Conservation (phyloP, 352 stramenopile genomes). For the Pythium pectinolyticum region DNA sequence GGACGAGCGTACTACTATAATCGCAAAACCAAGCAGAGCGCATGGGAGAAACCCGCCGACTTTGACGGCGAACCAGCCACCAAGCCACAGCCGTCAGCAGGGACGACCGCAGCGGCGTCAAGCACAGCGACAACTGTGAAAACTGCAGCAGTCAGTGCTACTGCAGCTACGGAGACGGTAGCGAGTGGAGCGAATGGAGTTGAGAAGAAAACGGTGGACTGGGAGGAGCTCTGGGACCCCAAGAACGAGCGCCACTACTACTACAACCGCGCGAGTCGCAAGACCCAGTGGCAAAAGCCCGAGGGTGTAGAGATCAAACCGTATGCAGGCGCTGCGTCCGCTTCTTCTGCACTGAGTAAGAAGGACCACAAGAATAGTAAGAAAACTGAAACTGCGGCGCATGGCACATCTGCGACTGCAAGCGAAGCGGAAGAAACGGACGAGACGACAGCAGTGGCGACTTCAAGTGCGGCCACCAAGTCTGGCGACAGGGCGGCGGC, state of each 20-base stretch:
- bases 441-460: conserved; percentile 1
- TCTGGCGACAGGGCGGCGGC: not conserved
- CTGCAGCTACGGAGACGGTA: too few relatives aligned
- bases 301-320: conserved; percentile 77
- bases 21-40: conserved; percentile 82
- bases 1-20: conserved; percentile 89
- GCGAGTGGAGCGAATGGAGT: not conserved
- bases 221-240: conserved; percentile 86
- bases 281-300: conserved; percentile 82
- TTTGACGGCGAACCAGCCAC: conserved; percentile 58
- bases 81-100: conserved; percentile 3
- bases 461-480: not conserved
- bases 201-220: conserved; percentile 36
- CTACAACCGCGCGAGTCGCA: conserved; percentile 77
- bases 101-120: conserved; percentile 17
- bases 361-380: conserved; percentile 29
- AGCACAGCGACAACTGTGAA: conserved; percentile 1
- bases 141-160: too few relatives aligned
- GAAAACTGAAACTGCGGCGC: conserved; percentile 7
- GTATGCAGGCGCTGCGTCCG: conserved; percentile 32
- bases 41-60: conserved; percentile 80
- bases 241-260: conserved; percentile 88
- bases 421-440: conserved; percentile 18
- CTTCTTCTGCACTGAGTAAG: conserved; percentile 7
- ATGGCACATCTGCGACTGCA: conserved; percentile 3